Percentiles rank a stretch among this genome's conserved stretches.
Conservation (phyloP, 2,329 filamentous ascomycete genomes). For the Decorospora gaudefroyi region DNA sequence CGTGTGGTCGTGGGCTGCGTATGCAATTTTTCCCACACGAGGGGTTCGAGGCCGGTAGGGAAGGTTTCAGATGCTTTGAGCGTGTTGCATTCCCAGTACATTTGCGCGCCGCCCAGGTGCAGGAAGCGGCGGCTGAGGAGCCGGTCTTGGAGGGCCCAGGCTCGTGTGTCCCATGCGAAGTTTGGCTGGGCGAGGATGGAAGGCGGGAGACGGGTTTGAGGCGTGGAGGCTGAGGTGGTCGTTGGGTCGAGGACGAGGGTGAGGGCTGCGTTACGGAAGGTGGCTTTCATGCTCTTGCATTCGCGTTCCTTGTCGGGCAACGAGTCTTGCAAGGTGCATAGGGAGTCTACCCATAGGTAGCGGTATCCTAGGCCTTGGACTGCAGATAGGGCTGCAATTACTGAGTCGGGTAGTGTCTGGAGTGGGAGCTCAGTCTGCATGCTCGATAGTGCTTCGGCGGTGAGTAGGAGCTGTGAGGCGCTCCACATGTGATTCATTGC, state of each 20-base stretch:
- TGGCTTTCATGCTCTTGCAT: slow-evolving; percentile 38
- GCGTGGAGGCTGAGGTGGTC: no score
- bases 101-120: slow-evolving; percentile 40
- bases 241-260: slow-evolving; percentile 40
- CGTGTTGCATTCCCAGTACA: slow-evolving; percentile 48
- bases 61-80: slow-evolving; percentile 47
- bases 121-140: slow-evolving; percentile 44
- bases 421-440: slow-evolving; percentile 24
- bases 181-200: slow-evolving; percentile 25
- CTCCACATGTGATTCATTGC: slow-evolving; percentile 40
- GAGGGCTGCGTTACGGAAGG: slow-evolving; percentile 43
- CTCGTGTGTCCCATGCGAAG: slow-evolving; percentile 44
- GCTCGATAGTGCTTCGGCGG: slow-evolving; percentile 17
- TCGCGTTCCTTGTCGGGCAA: slow-evolving; percentile 38
- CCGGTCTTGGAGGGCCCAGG: slow-evolving; percentile 46
- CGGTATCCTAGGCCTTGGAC: slow-evolving; percentile 35
- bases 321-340: slow-evolving; percentile 45
- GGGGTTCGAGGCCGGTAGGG: slow-evolving; percentile 39
- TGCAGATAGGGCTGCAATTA: slow-evolving; percentile 37
- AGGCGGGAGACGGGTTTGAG: slow-evolving; percentile 12
- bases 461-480: slow-evolving; percentile 26
- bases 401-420: slow-evolving; percentile 24
- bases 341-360: slow-evolving; percentile 44
- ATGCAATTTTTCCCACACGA: slow-evolving; percentile 47
- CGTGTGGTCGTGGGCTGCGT: no score